Evolutionary conservation across 2,329 filamentous ascomycete species (phyloP).

Genomic region (Fusarium penzigii): DNA sequence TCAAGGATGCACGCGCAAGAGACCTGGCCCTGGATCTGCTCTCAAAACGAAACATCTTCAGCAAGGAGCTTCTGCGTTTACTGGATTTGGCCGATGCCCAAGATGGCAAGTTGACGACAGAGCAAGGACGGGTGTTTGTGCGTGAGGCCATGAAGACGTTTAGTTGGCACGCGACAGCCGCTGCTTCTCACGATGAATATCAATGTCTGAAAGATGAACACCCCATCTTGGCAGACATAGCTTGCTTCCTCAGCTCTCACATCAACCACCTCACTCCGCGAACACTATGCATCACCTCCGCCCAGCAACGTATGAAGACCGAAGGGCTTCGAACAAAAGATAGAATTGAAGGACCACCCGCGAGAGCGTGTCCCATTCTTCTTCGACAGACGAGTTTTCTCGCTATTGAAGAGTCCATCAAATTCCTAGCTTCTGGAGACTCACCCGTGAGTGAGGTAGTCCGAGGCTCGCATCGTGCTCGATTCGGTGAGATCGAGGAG

Average conservation of each 20-base stretch:
- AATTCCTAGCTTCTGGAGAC: conserved; percentile 33
- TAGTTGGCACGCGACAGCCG: conserved; percentile 46
- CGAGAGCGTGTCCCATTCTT: conserved; percentile 45
- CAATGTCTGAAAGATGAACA: conserved; percentile 42
- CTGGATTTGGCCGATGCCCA: conserved; percentile 37
- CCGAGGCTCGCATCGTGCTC: conserved; percentile 45
- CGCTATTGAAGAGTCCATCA: conserved; percentile 49
- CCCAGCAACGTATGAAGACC: conserved; percentile 44
- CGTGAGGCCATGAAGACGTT: conserved; percentile 47
- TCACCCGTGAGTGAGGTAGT: conserved; percentile 19
- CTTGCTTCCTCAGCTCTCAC: conserved; percentile 43
- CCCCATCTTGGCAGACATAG: conserved; percentile 51
- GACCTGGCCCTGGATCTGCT: conserved; percentile 38
- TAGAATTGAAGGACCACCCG: conserved; percentile 52
- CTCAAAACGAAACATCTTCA: conserved; percentile 44
- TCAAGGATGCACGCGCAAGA: conserved; percentile 34
- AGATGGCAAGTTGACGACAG: conserved; percentile 26
- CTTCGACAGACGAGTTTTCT: conserved; percentile 56
- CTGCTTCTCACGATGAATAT: conserved; percentile 44
- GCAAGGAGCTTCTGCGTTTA: conserved; percentile 36
- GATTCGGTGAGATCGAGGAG: conserved; percentile 56
- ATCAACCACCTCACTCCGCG: conserved; percentile 57
- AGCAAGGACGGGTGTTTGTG: conserved; percentile 41
- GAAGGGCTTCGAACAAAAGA: conserved; percentile 47
- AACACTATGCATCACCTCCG: conserved; percentile 48